phyloP scores from a whole-genome alignment of 768 basidiomycete species.

The Mycena albidolilacea region DNA sequence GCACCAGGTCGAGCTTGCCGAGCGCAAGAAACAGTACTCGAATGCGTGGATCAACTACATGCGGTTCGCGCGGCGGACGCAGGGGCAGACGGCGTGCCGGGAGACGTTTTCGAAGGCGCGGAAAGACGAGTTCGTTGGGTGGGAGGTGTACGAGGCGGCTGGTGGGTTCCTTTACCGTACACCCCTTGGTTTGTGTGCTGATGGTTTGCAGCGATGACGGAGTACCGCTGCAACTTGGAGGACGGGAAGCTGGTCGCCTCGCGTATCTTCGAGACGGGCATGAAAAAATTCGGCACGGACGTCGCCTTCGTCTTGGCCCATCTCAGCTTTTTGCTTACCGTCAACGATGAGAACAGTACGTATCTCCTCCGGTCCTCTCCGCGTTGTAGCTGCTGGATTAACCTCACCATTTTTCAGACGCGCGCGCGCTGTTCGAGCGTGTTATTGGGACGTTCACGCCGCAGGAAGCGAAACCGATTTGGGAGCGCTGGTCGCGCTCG shows the following conservation, averaged over 20 bases:
- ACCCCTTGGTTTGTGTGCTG: conserved; percentile 16
- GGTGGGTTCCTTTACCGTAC: conserved; percentile 62
- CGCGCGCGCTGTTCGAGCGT: conserved; percentile 94
- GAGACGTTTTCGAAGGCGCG: conserved; percentile 87
- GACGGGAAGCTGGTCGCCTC: conserved; percentile 78
- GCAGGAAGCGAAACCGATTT: conserved; percentile 86
- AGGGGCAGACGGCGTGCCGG: conserved; percentile 87
- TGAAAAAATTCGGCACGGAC: conserved; percentile 87
- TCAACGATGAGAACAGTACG: conserved; percentile 97
- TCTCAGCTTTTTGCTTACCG: conserved; percentile 91
- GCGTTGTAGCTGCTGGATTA: conserved; percentile 8
- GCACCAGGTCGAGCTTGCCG: conserved; percentile 59
- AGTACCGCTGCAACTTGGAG: conserved; percentile 89
- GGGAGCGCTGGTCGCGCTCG: conserved; percentile 97
- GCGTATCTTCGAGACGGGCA: conserved; percentile 94
- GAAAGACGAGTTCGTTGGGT: conserved; percentile 80
- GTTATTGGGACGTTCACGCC: conserved; percentile 84
- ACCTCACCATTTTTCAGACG: conserved; percentile 71
- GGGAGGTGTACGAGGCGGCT: conserved; percentile 95
- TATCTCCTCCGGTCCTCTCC: conserved; percentile 30
- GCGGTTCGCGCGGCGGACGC: conserved; percentile 90
- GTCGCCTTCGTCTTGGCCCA: conserved; percentile 91
- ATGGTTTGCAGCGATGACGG: conserved; percentile 81
- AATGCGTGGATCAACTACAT: conserved; percentile 93
- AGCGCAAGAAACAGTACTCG: conserved; percentile 79